These are phyloP conservation scores for Porodaedalea pini DNA, from an alignment of 1,284 basidiomycete genomes.

Conservation along the genomic window DNA sequence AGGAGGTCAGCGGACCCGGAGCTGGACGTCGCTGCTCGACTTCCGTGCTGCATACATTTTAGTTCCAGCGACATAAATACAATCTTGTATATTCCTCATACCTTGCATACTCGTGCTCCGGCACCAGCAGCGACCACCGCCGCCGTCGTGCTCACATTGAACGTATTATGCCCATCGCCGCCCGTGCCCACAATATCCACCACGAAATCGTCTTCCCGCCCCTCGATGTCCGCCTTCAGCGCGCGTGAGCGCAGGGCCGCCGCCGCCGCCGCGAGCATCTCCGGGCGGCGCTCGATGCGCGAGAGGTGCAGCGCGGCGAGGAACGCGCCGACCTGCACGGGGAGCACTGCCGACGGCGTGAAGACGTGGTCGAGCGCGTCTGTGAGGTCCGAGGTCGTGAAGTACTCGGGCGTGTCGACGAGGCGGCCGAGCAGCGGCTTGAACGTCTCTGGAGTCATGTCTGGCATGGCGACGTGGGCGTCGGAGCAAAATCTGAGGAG, in stretches of 20 bases:
- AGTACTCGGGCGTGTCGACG: constrained; percentile 72
- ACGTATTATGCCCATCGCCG: constrained; percentile 96
- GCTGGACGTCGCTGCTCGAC: constrained; percentile 88
- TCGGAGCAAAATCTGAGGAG: not conserved
- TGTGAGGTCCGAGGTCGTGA: constrained; percentile 68
- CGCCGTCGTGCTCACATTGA: constrained; percentile 96
- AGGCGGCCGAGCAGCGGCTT: constrained; percentile 73
- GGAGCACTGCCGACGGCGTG: constrained; percentile 56
- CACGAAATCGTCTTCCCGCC: constrained; percentile 58
- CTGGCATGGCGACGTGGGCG: not conserved
- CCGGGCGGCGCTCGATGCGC: constrained; percentile 69
- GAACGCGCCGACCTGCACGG: constrained; percentile 80
- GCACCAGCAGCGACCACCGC: constrained; percentile 94
- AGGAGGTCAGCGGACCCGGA: constrained; percentile 95
- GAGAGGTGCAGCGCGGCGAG: constrained; percentile 78
- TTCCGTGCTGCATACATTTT: constrained; percentile 71
- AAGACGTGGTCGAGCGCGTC: constrained; percentile 73
- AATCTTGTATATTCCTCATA: constrained; percentile 33
- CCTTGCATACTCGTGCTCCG: constrained; percentile 91
- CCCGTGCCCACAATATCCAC: constrained; percentile 79
- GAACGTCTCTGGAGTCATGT: constrained; percentile 53
- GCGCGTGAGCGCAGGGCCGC: constrained; percentile 67
- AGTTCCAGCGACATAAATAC: not conserved
- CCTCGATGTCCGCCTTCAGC: constrained; percentile 56
- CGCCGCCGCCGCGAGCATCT: constrained; percentile 75